phyloP scores from a whole-genome alignment of 2,329 filamentous ascomycete genomes.

The Fusarium redolens region DNA sequence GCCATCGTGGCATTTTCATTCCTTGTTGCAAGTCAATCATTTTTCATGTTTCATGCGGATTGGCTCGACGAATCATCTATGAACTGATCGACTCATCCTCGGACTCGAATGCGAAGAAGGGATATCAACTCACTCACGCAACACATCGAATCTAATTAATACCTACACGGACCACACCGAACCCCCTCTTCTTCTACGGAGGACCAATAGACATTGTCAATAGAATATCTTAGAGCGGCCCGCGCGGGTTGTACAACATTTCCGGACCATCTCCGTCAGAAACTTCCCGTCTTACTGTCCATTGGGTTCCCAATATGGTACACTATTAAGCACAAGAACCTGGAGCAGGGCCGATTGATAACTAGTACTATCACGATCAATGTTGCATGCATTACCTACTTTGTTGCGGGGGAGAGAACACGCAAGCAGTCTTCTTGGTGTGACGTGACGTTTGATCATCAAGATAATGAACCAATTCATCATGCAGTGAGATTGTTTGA shows the following conservation, averaged over 20 bases:
- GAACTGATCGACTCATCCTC: not conserved
- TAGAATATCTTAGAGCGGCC: not conserved
- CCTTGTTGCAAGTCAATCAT: not conserved
- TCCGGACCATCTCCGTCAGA: conserved; percentile 32
- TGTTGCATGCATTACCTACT: conserved; percentile 2
- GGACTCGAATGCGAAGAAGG: not conserved
- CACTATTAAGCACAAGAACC: conserved; percentile 19
- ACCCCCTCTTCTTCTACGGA: not conserved
- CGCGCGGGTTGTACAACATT: conserved; percentile 12
- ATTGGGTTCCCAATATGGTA: conserved; percentile 12
- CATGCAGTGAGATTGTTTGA: conserved; percentile 1
- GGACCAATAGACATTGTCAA: conserved; percentile 2
- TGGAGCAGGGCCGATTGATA: conserved; percentile 33
- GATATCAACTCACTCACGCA: not conserved
- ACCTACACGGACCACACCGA: not conserved
- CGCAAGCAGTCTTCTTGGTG: conserved; percentile 1
- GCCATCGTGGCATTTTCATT: not conserved
- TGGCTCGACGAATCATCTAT: not conserved
- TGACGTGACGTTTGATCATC: conserved; percentile 27
- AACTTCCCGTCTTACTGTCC: conserved; percentile 33
- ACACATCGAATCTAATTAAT: not conserved
- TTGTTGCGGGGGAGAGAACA: conserved; percentile 9
- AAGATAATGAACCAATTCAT: conserved; percentile 27
- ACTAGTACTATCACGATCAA: conserved; percentile 8
- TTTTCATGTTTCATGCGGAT: conserved; percentile 2